These are phyloP conservation scores for Alternaria ethzedia DNA, from an alignment of 2,329 filamentous ascomycete genomes.

Conservation along the genomic window DNA sequence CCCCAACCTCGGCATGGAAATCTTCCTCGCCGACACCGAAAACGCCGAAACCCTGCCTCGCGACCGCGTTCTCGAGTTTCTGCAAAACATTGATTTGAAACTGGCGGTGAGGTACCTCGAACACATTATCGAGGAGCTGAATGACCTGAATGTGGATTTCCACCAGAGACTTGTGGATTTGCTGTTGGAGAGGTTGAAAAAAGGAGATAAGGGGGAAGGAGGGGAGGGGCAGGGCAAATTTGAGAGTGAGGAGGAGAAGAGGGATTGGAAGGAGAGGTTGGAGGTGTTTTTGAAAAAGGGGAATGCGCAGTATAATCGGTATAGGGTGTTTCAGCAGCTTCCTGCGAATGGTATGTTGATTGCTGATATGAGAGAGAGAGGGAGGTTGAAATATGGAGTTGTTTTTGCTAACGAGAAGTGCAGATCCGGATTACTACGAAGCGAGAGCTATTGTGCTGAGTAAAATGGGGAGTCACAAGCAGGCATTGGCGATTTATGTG, in stretches of 20 bases:
- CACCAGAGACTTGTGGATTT: conserved; percentile 84
- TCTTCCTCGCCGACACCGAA: conserved; percentile 91
- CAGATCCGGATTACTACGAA: conserved; percentile 86
- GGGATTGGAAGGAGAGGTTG: conserved; percentile 67
- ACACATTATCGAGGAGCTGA: conserved; percentile 86
- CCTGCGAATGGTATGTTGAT: conserved; percentile 79
- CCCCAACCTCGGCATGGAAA: conserved; percentile 81
- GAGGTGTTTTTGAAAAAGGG: conserved; percentile 72
- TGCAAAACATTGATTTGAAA: conserved; percentile 70
- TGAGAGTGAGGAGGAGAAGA: conserved; percentile 42
- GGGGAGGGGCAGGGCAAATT: conserved; percentile 43
- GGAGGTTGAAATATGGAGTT: background rate
- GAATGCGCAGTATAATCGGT: conserved; percentile 81
- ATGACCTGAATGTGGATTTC: conserved; percentile 82
- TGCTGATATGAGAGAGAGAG: too few relatives aligned
- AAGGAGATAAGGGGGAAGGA: conserved; percentile 39
- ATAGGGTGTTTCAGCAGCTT: conserved; percentile 77
- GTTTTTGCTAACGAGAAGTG: conserved; percentile 3
- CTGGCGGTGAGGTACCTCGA: conserved; percentile 86
- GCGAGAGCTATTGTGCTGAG: conserved; percentile 87
- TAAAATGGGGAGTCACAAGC: conserved; percentile 94
- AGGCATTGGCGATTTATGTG: conserved; percentile 96
- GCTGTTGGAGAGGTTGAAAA: conserved; percentile 64
- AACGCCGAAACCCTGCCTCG: conserved; percentile 91
- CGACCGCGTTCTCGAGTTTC: conserved; percentile 74